Evolutionary conservation across 148 eudicot species (phyloP).

Genomic region (Dianthus caryophyllus): DNA sequence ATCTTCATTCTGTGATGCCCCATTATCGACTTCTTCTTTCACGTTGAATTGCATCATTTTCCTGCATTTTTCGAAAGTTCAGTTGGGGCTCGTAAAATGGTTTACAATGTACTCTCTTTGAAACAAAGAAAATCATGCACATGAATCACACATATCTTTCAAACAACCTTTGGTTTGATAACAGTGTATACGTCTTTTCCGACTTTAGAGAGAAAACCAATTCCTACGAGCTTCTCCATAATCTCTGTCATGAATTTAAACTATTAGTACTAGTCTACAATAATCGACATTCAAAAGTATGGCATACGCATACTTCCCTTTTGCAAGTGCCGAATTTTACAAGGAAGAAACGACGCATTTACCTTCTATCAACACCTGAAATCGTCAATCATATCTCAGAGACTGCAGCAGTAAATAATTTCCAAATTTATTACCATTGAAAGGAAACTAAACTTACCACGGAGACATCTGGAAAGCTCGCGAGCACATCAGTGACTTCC

Average conservation of each 20-base stretch:
- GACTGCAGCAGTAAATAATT: neutral
- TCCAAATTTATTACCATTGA: neutral
- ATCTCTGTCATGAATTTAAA: conserved; percentile 53
- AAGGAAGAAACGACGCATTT: conserved; percentile 19
- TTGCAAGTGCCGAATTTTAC: neutral
- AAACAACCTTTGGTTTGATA: conserved; percentile 56
- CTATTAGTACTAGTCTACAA: neutral
- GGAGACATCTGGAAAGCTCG: conserved; percentile 79
- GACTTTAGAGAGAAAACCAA: conserved; percentile 44
- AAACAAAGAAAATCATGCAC: conserved; percentile 5
- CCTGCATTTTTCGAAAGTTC: conserved; percentile 28
- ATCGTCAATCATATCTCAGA: conserved; percentile 1
- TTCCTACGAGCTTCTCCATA: conserved; percentile 71
- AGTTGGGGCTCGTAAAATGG: neutral
- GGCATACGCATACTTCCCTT: conserved; percentile 21
- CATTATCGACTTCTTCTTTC: conserved; percentile 71
- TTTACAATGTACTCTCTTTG: neutral
- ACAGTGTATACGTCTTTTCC: conserved; percentile 54
- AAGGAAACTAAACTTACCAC: conserved; percentile 37
- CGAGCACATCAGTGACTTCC: conserved; percentile 65
- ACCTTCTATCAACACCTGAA: conserved; percentile 93
- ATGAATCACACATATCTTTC: neutral
- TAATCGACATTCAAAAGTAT: conserved; percentile 8
- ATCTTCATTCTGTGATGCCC: conserved; percentile 24
- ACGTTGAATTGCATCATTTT: conserved; percentile 55